phyloP scores from a whole-genome alignment of 306 rosid genomes.

The Rubus parviflorus region DNA sequence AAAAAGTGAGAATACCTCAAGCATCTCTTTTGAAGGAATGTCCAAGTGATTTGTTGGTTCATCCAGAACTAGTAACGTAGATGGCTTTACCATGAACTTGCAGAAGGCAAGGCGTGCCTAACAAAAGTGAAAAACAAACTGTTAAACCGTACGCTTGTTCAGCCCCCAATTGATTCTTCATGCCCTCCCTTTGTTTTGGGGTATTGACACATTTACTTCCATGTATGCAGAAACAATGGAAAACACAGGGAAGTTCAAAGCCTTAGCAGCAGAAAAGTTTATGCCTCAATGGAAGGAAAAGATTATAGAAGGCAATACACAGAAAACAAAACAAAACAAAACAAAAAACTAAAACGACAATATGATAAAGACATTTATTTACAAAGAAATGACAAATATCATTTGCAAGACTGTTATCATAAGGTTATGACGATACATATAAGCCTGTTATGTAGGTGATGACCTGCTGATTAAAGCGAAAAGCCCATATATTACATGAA shows the following conservation, averaged over 20 bases:
- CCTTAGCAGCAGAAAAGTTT: slow-evolving; percentile 1
- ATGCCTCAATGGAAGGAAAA: slow-evolving; percentile 18
- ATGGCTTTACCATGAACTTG: slow-evolving; percentile 97
- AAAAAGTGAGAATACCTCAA: slow-evolving; percentile 57
- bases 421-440: background rate
- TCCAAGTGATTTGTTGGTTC: slow-evolving; percentile 99
- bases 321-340: no score
- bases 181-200: background rate
- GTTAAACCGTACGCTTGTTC: background rate
- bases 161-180: background rate
- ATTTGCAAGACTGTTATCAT: background rate
- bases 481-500: background rate
- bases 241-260: background rate
- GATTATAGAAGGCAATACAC: background rate
- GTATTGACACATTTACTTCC: background rate
- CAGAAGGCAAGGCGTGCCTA: slow-evolving; percentile 97
- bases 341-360: no score
- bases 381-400: background rate
- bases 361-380: background rate
- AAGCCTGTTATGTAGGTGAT: background rate
- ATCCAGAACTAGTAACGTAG: slow-evolving; percentile 81
- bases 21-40: slow-evolving; percentile 99
- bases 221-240: background rate
- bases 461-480: background rate
- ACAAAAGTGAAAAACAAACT: slow-evolving; percentile 32